Evolutionary conservation across 2,329 filamentous ascomycete species (phyloP).

Genomic region (Fusarium nurragi): DNA sequence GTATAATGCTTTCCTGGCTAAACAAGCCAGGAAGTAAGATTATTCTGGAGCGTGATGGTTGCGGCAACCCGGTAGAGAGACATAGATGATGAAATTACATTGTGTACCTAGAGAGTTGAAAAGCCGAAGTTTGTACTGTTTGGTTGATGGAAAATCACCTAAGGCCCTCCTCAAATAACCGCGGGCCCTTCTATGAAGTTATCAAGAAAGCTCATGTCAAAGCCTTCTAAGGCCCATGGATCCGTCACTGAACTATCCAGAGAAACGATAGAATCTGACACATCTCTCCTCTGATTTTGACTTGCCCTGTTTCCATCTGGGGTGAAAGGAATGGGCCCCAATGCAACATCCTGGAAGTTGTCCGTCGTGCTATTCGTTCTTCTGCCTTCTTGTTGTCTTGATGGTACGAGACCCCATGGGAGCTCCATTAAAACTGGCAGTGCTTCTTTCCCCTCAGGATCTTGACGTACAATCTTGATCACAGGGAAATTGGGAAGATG

Average conservation of each 20-base stretch:
- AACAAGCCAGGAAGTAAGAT: not conserved
- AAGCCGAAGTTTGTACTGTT: no score
- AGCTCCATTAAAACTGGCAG: not conserved
- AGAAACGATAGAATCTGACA: not conserved
- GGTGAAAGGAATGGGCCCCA: not conserved
- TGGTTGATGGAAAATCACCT: no score
- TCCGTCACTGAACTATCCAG: not conserved
- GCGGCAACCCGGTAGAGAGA: not conserved
- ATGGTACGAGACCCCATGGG: not conserved
- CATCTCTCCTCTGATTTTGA: not conserved
- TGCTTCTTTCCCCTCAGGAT: not conserved
- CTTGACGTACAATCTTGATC: constrained; percentile 46
- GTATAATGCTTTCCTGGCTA: constrained; percentile 13
- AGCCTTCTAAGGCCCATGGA: constrained; percentile 1
- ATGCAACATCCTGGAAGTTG: not conserved
- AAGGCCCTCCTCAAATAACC: not conserved
- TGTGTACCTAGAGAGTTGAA: not conserved
- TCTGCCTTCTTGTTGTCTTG: not conserved
- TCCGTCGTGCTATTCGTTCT: rapidly evolving
- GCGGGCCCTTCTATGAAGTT: constrained; percentile 1
- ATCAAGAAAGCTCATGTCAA: constrained; percentile 21
- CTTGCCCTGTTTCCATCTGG: not conserved
- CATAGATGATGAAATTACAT: not conserved
- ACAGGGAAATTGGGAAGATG: constrained; percentile 56
- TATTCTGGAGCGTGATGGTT: no score